phyloP scores from a whole-genome alignment of 345 rosid species.

The Camelina sativa region DNA sequence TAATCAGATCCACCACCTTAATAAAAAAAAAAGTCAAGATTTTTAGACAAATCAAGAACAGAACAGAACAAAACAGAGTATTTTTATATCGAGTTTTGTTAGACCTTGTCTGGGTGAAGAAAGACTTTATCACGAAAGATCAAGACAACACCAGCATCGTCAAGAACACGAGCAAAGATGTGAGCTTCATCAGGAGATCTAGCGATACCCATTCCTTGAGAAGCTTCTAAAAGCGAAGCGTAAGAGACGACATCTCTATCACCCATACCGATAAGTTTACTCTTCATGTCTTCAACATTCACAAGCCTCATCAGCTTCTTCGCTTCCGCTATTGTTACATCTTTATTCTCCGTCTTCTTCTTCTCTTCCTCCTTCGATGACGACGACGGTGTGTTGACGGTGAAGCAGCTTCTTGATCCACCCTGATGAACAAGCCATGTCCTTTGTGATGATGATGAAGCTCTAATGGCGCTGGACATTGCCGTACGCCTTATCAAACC shows the following conservation, averaged over 20 bases:
- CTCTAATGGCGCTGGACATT: slow-evolving; percentile 9
- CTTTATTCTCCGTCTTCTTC: slow-evolving; percentile 3
- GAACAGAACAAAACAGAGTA: not conserved
- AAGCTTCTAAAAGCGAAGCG: slow-evolving; percentile 61
- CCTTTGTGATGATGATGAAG: slow-evolving; percentile 17
- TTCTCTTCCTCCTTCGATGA: slow-evolving; percentile 12
- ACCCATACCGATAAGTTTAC: slow-evolving; percentile 59
- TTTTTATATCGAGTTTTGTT: not conserved
- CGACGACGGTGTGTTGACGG: slow-evolving; percentile 1
- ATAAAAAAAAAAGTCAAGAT: not conserved
- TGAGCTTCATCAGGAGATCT: slow-evolving; percentile 76
- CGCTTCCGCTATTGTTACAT: slow-evolving; percentile 60
- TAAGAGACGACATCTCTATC: slow-evolving; percentile 73
- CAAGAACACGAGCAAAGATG: slow-evolving; percentile 78
- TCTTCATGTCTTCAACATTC: slow-evolving; percentile 77
- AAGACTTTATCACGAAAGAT: slow-evolving; percentile 87
- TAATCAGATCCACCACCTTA: slow-evolving; percentile 89
- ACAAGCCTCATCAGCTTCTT: slow-evolving; percentile 85
- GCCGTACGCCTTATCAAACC: slow-evolving; percentile 34
- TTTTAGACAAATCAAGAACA: not conserved
- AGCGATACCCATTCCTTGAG: slow-evolving; percentile 68
- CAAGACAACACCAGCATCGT: slow-evolving; percentile 85
- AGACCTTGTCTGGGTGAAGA: slow-evolving; percentile 90
- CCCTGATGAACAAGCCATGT: slow-evolving; percentile 15
- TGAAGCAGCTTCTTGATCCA: slow-evolving; percentile 17